phyloP scores from a whole-genome alignment of 345 rosid species.

The Mangifera indica region DNA sequence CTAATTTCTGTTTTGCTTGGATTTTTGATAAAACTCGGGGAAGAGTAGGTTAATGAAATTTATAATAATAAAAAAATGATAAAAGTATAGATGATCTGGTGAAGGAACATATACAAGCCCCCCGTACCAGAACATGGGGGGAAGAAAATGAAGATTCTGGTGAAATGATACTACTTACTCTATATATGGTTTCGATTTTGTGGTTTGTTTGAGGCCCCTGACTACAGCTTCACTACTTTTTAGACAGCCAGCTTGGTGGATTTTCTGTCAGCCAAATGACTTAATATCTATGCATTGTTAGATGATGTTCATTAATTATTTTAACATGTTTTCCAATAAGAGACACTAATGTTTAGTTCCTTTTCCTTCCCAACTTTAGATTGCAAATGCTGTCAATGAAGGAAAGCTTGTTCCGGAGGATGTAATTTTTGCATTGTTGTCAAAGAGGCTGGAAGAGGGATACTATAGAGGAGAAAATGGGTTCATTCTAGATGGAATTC shows the following conservation, averaged over 20 bases:
- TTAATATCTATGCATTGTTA: background rate
- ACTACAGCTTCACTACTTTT: background rate
- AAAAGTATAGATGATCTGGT: too few relatives aligned
- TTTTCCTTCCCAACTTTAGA: slow-evolving; percentile 21
- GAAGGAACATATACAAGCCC: too few relatives aligned
- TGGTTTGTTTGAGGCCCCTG: background rate
- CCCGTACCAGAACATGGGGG: background rate
- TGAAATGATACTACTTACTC: background rate
- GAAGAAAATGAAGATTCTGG: background rate
- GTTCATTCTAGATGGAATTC: slow-evolving; percentile 92
- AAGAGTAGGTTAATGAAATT: too few relatives aligned
- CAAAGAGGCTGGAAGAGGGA: slow-evolving; percentile 88
- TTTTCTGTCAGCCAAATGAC: background rate
- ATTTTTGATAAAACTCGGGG: too few relatives aligned
- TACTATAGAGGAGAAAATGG: slow-evolving; percentile 78
- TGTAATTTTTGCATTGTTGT: slow-evolving; percentile 68
- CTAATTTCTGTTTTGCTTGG: too few relatives aligned
- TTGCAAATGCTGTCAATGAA: slow-evolving; percentile 63
- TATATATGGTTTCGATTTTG: background rate
- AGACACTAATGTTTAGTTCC: background rate
- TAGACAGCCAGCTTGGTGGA: background rate
- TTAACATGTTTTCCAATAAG: background rate
- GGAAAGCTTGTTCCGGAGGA: slow-evolving; percentile 71
- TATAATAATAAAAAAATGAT: too few relatives aligned
- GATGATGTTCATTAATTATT: background rate